Base-by-base conservation (phyloP, 2,329 filamentous ascomycete genomes). In the Xylaria sp. region DNA sequence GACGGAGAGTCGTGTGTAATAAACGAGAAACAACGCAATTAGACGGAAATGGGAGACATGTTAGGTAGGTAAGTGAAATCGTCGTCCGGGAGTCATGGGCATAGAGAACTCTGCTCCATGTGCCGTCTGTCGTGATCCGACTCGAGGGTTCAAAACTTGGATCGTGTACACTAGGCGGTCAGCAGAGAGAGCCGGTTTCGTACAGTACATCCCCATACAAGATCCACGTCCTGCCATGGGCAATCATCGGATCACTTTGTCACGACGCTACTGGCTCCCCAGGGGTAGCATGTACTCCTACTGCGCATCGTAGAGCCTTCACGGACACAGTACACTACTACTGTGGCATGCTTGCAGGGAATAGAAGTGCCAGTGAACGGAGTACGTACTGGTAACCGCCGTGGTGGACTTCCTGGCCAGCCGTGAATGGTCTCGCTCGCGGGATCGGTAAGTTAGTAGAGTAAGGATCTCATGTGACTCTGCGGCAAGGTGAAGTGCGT, bases 141-240 rank as follows among this genome's bases (percentile, higher is more conserved):
- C 34, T 55, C 52, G 56, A 55, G 42, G 23, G 16, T 30, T 44
- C 23, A 42, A 39, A 44, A 39, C 34, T 18, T 42, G 16, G 52
- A 55, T 55, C 42, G 52, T 54, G 50, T 11, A 37, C 37, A 51
- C 8, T 34, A 58, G 34, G 61, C 61, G 61, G 58, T 58, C 61
- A 60, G 55, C 49, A 35, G 54, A 57, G 8, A 42, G 50, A 11
- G 52, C 47, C 52, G 52, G 58, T 50, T 58, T 56, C 16, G 49
- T 52, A 58, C 52, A 52, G 49, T 52, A 58, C 52, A 52, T 55
- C 4, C 46, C 30, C 46, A 44, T 37, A 30, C 23, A 30, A 50
- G 57, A 52, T 58, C 52, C 52, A 58, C 35, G 53, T 49, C 9
- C 9, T 35, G 35, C 13, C 46, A 46, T 9, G 48, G 11, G 48